A percentile compares a stretch with the other conserved stretches of the same genome.
Evolutionary conservation across 2,329 filamentous ascomycete genomes (phyloP).

Genomic region (Chaetothyriales sp.): DNA sequence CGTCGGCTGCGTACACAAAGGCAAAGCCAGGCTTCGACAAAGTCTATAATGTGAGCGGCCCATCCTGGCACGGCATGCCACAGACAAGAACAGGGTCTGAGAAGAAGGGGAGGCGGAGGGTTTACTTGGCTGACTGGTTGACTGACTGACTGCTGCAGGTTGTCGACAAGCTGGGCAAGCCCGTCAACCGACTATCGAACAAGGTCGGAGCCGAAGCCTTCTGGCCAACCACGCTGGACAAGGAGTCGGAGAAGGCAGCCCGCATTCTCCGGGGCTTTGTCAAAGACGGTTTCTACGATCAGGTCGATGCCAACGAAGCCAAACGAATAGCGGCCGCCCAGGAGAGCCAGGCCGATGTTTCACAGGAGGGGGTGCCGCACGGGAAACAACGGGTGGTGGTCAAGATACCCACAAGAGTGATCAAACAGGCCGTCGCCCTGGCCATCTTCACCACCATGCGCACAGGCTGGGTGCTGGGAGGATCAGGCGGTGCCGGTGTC

Average conservation of each 20-base stretch:
- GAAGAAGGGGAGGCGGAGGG: too few species aligned
- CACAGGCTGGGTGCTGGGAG: constrained; percentile 79
- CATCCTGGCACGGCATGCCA: background rate
- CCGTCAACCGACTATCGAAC: constrained; percentile 68
- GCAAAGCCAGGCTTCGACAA: constrained; percentile 60
- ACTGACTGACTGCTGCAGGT: constrained; percentile 12
- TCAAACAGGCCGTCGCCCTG: constrained; percentile 76
- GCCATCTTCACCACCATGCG: constrained; percentile 95
- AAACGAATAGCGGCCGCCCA: constrained; percentile 23
- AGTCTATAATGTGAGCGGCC: constrained; percentile 38
- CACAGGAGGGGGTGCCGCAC: constrained; percentile 28
- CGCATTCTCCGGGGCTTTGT: constrained; percentile 82
- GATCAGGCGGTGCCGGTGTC: constrained; percentile 77
- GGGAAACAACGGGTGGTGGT: constrained; percentile 52
- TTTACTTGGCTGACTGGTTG: background rate
- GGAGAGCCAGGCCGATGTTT: constrained; percentile 31
- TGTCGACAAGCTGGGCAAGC: constrained; percentile 54
- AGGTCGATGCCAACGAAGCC: constrained; percentile 40
- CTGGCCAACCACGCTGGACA: constrained; percentile 72
- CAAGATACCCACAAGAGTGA: constrained; percentile 74
- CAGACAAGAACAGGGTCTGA: background rate
- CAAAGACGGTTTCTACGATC: constrained; percentile 57
- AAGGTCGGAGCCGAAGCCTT: constrained; percentile 69
- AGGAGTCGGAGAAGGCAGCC: constrained; percentile 82
- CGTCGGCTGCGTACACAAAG: constrained; percentile 27